Percentiles rank a stretch among this genome's conserved stretches.
Conservation (phyloP, 768 basidiomycete species). For the Arthromyces matolae region DNA sequence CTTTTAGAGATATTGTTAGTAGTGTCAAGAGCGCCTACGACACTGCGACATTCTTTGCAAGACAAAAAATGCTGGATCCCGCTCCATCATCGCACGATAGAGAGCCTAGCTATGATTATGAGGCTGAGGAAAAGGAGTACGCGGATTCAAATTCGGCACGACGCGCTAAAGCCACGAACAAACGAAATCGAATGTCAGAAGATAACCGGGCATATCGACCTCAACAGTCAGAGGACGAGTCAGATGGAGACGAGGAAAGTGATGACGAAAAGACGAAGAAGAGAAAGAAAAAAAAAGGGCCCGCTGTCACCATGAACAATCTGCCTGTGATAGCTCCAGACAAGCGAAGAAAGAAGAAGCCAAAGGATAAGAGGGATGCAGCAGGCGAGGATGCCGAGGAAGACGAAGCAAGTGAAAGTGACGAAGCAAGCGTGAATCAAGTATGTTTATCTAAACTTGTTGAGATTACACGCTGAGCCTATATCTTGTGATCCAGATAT, state of each 20-base stretch:
- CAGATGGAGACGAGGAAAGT: constrained; percentile 53
- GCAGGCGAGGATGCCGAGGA: constrained; percentile 45
- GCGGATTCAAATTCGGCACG: constrained; percentile 35
- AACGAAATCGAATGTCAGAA: constrained; percentile 60
- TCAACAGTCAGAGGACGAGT: constrained; percentile 57
- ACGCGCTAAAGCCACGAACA: constrained; percentile 28
- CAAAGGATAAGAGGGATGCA: constrained; percentile 41
- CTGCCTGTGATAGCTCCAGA: constrained; percentile 66
- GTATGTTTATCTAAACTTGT: constrained; percentile 31
- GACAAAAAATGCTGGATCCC: constrained; percentile 58
- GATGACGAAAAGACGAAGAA: constrained; percentile 50
- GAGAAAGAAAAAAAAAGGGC: constrained; percentile 54
- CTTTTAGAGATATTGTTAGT: constrained; percentile 59
- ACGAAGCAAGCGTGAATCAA: constrained; percentile 35
- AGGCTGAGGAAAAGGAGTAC: constrained; percentile 68
- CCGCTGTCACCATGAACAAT: constrained; percentile 57
- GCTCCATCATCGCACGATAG: constrained; percentile 32
- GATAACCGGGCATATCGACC: constrained; percentile 86
- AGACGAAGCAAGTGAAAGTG: constrained; percentile 40
- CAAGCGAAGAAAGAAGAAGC: constrained; percentile 55
- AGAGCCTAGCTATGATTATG: constrained; percentile 70
- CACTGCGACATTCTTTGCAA: constrained; percentile 62
- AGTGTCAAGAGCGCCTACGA: constrained; percentile 48
- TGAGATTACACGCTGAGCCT: not conserved
- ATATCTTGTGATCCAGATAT: constrained; percentile 19